A percentile compares a stretch with the other conserved stretches of the same genome.
phyloP scores from a whole-genome alignment of 129 eudicot genomes.

The Gnaphalium uliginosum region DNA sequence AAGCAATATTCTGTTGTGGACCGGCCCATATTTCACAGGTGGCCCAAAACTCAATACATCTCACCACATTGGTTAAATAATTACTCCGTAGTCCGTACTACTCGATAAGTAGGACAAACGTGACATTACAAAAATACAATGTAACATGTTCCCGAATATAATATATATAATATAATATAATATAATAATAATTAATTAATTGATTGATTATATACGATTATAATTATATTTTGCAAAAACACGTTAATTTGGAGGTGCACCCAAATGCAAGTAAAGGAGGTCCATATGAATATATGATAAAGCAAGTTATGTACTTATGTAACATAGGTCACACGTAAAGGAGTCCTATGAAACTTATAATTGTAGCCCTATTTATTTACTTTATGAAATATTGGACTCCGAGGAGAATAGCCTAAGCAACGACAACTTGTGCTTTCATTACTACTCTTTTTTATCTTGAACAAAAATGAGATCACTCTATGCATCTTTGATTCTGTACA shows the following conservation, averaged over 20 bases:
- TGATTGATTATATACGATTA: not conserved
- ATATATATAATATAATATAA: no score
- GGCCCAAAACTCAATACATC: not conserved
- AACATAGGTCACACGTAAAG: conserved; percentile 15
- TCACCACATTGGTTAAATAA: not conserved
- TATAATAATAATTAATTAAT: no score
- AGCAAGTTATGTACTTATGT: conserved; percentile 12
- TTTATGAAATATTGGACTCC: conserved; percentile 38
- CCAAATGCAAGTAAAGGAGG: not conserved
- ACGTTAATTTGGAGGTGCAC: conserved; percentile 12
- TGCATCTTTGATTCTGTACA: conserved; percentile 43
- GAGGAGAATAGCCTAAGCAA: conserved; percentile 49
- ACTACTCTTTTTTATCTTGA: conserved; percentile 50
- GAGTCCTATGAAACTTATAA: conserved; percentile 17
- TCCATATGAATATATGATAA: not conserved
- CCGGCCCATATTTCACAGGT: not conserved
- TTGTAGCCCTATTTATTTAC: conserved; percentile 23
- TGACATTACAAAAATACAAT: not conserved
- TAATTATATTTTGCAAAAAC: not conserved
- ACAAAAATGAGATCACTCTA: conserved; percentile 44
- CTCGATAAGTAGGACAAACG: not conserved
- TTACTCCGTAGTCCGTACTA: not conserved
- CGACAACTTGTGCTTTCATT: conserved; percentile 33
- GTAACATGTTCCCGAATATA: not conserved
- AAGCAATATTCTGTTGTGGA: not conserved